These are phyloP conservation scores for Raffaelea albimanens DNA, from an alignment of 2,329 filamentous ascomycete species.

Conservation along the genomic window DNA sequence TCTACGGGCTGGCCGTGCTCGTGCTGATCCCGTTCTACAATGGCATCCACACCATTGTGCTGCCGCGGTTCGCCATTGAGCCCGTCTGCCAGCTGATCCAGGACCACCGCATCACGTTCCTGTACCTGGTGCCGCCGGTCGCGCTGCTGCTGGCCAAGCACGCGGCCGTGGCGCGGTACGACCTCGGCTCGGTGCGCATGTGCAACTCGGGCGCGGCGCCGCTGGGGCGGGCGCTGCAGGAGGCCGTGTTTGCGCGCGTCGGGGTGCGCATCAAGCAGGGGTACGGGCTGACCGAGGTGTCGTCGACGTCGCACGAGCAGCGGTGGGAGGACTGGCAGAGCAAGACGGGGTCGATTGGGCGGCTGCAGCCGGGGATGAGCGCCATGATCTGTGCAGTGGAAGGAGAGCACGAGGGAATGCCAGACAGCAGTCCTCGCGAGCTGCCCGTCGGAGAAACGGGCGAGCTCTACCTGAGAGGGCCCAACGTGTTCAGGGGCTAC, in stretches of 20 bases:
- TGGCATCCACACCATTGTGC: constrained; percentile 47
- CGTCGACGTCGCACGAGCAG: no score
- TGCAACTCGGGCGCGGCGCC: constrained; percentile 47
- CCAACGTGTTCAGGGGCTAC: no score
- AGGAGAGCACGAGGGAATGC: no score
- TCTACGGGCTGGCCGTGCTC: constrained; percentile 35
- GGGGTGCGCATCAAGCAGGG: no score
- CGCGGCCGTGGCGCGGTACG: constrained; percentile 47
- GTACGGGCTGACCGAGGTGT: no score
- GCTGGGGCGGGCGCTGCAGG: constrained; percentile 40
- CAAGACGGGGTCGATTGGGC: no score
- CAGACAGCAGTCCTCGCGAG: no score
- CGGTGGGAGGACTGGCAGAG: no score
- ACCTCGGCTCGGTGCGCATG: constrained; percentile 54
- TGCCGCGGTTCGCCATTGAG: constrained; percentile 67
- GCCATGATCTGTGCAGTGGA: no score
- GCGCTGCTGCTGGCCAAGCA: constrained; percentile 65
- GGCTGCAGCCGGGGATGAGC: no score
- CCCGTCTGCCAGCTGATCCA: constrained; percentile 60
- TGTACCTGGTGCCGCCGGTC: constrained; percentile 65
- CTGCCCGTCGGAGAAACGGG: no score
- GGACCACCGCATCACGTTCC: constrained; percentile 55
- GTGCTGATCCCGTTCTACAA: constrained; percentile 26
- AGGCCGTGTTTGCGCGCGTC: constrained; percentile 35
- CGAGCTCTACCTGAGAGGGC: no score